Evolutionary conservation across 1,139 yeast genomes (phyloP), one percentile per base, ranked within the genome.

Genomic region (Zygosaccharomyces sapae): DNA sequence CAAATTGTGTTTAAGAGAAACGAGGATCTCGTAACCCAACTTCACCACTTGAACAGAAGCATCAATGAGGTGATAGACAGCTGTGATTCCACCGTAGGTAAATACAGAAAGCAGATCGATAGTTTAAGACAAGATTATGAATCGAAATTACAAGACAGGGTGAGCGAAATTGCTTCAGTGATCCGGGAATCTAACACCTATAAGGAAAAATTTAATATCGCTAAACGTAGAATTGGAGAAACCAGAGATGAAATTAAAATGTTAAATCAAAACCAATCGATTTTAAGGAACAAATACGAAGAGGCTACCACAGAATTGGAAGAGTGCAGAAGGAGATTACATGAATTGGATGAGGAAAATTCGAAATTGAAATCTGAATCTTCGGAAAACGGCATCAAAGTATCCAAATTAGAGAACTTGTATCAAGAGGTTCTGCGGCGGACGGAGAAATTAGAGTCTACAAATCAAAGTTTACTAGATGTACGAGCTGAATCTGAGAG

Each of bases 51-150:
- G 19, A 61, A 63, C 46, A 50, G 50, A 31, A 54, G 53, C 34
- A 37, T 60, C 6, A 61, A 56, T 36, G 44, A 38, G 30, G 44
- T 51, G 53, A 63, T 65, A 7, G 63, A 65, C 18, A 87, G 83
- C 55, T 67, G 77, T 25, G 71, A 69, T 16, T 59, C 67, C 29
- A 69, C 83, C 3, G 29, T 57, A 73, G 75, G 55, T 59, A 22
- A 71, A 41, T 65, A 76, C 43, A 68, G 68, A 5, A 61, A 63
- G 38, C 47, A 49, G 16, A 83, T 84, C 61, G 85, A 81, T 44
- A 86, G 82, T 50, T 65, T 84, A 44, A 83, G 81, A 60, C 74
- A 75, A 37, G 92, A 85, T 56, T 70, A 83, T 47, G 76, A 74
- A 22, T 24, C 27, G 12, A 43, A 47, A 39, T 38, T 46, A 10